These are phyloP conservation scores for Yamadazyma dendronema DNA, from an alignment of 1,139 yeast genomes.

Conservation along the genomic window DNA sequence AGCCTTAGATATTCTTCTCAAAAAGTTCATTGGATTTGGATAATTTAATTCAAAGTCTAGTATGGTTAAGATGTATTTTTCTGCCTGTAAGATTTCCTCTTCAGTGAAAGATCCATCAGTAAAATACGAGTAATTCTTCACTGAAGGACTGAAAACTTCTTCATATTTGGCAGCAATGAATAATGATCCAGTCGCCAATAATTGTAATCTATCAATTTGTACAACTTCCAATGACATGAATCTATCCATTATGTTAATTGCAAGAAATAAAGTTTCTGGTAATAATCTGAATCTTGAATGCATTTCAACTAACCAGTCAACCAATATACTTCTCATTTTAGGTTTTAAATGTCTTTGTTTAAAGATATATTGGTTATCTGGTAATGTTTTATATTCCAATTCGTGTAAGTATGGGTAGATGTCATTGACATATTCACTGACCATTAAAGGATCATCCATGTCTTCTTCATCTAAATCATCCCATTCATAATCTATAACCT, in stretches of 20 bases:
- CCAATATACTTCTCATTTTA: slow-evolving; percentile 82
- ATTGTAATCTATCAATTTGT: slow-evolving; percentile 80
- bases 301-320: slow-evolving; percentile 94
- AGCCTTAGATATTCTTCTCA: slow-evolving; percentile 90
- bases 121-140: slow-evolving; percentile 82
- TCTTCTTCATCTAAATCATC: slow-evolving; percentile 93
- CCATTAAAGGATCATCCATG: slow-evolving; percentile 90
- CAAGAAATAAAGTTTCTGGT: slow-evolving; percentile 87
- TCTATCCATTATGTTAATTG: slow-evolving; percentile 88
- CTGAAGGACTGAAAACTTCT: slow-evolving; percentile 90
- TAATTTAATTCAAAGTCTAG: slow-evolving; percentile 78
- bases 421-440: slow-evolving; percentile 85
- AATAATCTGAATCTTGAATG: slow-evolving; percentile 82
- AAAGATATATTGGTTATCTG: slow-evolving; percentile 70
- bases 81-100: slow-evolving; percentile 85
- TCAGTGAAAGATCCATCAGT: slow-evolving; percentile 84
- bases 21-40: slow-evolving; percentile 92
- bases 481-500: slow-evolving; percentile 61
- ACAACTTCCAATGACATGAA: slow-evolving; percentile 80
- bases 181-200: slow-evolving; percentile 85
- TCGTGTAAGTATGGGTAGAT: slow-evolving; percentile 79
- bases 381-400: slow-evolving; percentile 73
- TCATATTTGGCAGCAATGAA: slow-evolving; percentile 95
- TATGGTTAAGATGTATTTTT: slow-evolving; percentile 74
- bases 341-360: slow-evolving; percentile 79